A percentile compares a stretch with the other conserved stretches of the same genome.
Conservation (phyloP, 306 rosid genomes). For the Lathyrus aphaca region DNA sequence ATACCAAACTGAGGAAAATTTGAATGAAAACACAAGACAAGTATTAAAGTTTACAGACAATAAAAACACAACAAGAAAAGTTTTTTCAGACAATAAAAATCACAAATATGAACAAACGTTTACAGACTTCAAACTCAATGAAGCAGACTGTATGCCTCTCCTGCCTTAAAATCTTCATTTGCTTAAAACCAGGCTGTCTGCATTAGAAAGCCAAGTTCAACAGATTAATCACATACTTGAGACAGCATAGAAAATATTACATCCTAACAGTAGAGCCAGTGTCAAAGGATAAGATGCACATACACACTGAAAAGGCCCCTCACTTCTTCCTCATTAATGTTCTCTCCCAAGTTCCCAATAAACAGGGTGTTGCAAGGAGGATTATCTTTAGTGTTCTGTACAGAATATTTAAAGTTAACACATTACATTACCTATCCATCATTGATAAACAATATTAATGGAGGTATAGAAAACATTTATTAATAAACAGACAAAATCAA, state of each 20-base stretch:
- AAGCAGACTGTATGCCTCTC: constrained; percentile 99
- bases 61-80: not conserved
- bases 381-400: constrained; percentile 95
- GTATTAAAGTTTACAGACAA: not conserved
- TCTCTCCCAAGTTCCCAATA: constrained; percentile 98
- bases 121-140: constrained; percentile 96
- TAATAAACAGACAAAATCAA: not conserved
- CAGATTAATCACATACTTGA: constrained; percentile 15
- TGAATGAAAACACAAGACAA: constrained; percentile 4
- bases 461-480: not conserved
- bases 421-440: constrained; percentile 17
- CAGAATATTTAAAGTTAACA: constrained; percentile 19
- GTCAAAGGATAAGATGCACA: constrained; percentile 46
- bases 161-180: constrained; percentile 97
- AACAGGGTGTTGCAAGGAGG: constrained; percentile 99
- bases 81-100: constrained; percentile 18
- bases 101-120: constrained; percentile 27
- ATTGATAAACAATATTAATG: constrained; percentile 16
- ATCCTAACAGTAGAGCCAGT: constrained; percentile 18
- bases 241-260: constrained; percentile 15
- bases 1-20: constrained; percentile 25
- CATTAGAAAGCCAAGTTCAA: constrained; percentile 41
- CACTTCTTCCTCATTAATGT: constrained; percentile 94
- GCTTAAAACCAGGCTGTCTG: constrained; percentile 99
- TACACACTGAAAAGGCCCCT: constrained; percentile 90